phyloP scores from a whole-genome alignment of 2,329 filamentous ascomycete species.

The Penicillium aurantiogriseum region DNA sequence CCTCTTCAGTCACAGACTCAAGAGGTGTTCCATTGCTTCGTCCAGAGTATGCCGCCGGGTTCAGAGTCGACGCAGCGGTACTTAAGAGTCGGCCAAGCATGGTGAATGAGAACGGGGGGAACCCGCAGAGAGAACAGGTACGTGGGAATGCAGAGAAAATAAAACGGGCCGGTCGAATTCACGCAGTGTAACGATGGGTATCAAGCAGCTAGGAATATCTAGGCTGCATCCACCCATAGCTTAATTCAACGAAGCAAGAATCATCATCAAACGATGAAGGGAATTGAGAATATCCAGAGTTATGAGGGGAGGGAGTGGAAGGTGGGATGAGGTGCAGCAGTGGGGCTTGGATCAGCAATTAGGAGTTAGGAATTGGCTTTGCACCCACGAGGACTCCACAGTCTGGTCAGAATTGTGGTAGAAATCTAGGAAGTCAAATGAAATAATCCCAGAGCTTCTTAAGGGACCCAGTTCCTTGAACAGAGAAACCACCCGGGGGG shows the following conservation, averaged over 20 bases:
- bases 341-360: slow-evolving; percentile 22
- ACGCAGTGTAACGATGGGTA: slow-evolving; percentile 27
- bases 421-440: slow-evolving; percentile 8
- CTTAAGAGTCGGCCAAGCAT: slow-evolving; percentile 47
- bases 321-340: slow-evolving; percentile 27
- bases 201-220: slow-evolving; percentile 32
- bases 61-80: slow-evolving; percentile 45
- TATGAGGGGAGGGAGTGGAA: slow-evolving; percentile 14
- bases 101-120: slow-evolving; percentile 21
- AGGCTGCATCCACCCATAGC: slow-evolving; percentile 36
- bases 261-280: slow-evolving; percentile 26
- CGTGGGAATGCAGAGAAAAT: slow-evolving; percentile 14
- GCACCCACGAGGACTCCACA: slow-evolving; percentile 16
- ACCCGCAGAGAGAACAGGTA: slow-evolving; percentile 14
- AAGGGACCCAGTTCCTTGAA: slow-evolving; percentile 13
- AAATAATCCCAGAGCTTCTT: slow-evolving; percentile 9
- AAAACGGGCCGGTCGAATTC: slow-evolving; percentile 14
- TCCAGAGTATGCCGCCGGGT: slow-evolving; percentile 40
- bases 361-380: slow-evolving; percentile 14
- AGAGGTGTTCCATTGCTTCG: slow-evolving; percentile 39
- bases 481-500: slow-evolving; percentile 14
- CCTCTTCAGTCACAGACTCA: slow-evolving; percentile 51
- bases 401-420: slow-evolving; percentile 3
- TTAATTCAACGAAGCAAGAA: slow-evolving; percentile 29
- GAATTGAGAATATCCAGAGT: slow-evolving; percentile 7